Conservation (phyloP, 768 basidiomycete species). For the Hericium erinaceus region DNA sequence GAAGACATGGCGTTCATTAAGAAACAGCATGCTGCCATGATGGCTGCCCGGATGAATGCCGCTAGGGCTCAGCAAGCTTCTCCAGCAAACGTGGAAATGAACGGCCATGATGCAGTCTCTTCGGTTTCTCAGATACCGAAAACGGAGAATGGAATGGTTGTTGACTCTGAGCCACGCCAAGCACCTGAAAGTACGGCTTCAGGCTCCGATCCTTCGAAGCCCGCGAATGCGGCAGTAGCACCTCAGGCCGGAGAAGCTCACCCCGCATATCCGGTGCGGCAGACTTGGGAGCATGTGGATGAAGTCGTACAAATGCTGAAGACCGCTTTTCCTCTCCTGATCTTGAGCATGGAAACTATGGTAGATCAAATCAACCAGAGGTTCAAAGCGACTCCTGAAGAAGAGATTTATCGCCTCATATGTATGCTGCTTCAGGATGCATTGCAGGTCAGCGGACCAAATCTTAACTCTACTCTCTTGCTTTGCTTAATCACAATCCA, state of each 20-base stretch:
- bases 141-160: neutral
- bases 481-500: neutral
- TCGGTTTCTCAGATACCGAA: neutral
- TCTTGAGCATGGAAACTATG: slow-evolving; percentile 93
- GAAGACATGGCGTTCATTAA: slow-evolving; percentile 53
- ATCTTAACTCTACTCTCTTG: neutral
- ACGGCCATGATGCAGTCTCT: neutral
- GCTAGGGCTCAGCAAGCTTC: neutral
- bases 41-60: slow-evolving; percentile 21
- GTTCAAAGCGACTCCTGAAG: slow-evolving; percentile 84
- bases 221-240: slow-evolving; percentile 4
- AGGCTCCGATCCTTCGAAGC: slow-evolving; percentile 2
- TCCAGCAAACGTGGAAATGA: neutral
- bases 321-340: slow-evolving; percentile 90
- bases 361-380: slow-evolving; percentile 87
- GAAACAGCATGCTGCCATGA: slow-evolving; percentile 31
- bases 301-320: slow-evolving; percentile 91
- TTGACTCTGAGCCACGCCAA: neutral
- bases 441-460: slow-evolving; percentile 47
- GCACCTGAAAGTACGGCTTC: neutral
- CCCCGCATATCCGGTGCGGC: slow-evolving; percentile 35
- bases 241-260: slow-evolving; percentile 16
- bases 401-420: slow-evolving; percentile 88
- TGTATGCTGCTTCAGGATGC: slow-evolving; percentile 85
- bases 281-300: slow-evolving; percentile 85